A percentile compares a stretch with the other conserved stretches of the same genome.
phyloP scores from a whole-genome alignment of 2,329 filamentous ascomycete species.

The Moelleriella libera region DNA sequence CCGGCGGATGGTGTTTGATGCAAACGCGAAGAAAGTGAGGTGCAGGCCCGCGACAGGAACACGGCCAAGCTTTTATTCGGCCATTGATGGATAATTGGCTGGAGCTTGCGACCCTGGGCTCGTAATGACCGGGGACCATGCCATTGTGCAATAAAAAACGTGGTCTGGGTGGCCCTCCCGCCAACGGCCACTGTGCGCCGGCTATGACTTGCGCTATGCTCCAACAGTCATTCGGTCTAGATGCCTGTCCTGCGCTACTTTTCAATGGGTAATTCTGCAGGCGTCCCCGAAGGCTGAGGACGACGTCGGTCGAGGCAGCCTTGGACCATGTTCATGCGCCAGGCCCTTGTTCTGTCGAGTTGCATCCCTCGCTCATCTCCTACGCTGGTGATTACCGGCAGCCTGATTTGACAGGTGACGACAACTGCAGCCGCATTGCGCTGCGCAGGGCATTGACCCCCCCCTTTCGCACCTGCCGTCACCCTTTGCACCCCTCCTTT shows the following conservation, averaged over 20 bases:
- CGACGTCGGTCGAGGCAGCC: no score
- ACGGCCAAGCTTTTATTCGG: background rate
- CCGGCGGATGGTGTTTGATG: background rate
- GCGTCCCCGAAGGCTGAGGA: no score
- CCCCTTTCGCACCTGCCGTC: background rate
- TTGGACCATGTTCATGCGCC: no score
- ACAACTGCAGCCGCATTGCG: background rate
- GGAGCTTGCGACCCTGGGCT: background rate
- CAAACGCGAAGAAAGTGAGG: background rate
- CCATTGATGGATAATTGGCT: background rate
- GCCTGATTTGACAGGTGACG: background rate
- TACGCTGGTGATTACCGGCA: background rate
- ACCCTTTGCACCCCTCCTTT: background rate
- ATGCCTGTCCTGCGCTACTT: no score
- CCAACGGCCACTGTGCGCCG: no score
- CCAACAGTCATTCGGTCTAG: no score
- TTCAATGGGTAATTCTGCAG: no score
- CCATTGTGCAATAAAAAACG: background rate
- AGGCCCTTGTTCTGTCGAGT: no score
- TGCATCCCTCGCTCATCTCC: no score
- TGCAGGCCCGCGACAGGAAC: background rate
- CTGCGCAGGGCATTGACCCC: background rate
- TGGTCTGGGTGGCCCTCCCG: background rate
- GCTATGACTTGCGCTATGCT: no score
- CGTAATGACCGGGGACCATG: background rate